A percentile compares a stretch with the other conserved stretches of the same genome.
These are phyloP conservation scores for Hanseniaspora valbyensis DNA, from an alignment of 805 yeast species.

Conservation along the genomic window DNA sequence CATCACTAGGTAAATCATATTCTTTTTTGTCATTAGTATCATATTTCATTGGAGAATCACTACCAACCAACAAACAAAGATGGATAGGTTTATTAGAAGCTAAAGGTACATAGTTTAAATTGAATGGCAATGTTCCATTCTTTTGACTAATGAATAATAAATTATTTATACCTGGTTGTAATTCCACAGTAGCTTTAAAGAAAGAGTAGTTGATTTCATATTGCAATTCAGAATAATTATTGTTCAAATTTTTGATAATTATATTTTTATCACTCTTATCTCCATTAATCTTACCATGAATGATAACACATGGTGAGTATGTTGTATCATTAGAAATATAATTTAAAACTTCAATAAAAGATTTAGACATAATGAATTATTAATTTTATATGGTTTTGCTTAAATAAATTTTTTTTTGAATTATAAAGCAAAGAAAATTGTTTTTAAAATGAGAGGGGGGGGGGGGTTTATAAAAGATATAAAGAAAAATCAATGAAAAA, in stretches of 20 bases:
- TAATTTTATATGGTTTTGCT: background rate
- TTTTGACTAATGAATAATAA: constrained; percentile 36
- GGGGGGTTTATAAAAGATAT: too few relatives aligned
- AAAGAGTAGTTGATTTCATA: constrained; percentile 58
- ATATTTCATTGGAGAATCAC: constrained; percentile 58
- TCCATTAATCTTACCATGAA: constrained; percentile 38
- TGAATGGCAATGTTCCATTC: constrained; percentile 30
- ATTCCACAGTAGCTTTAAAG: constrained; percentile 65
- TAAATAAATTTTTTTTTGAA: background rate
- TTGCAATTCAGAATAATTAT: constrained; percentile 43
- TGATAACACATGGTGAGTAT: constrained; percentile 38
- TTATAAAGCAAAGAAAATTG: too few relatives aligned
- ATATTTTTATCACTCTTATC: constrained; percentile 23
- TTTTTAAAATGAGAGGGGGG: too few relatives aligned
- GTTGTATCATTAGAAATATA: constrained; percentile 29
- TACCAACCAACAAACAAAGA: constrained; percentile 62
- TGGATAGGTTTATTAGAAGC: constrained; percentile 66
- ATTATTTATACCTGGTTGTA: constrained; percentile 57
- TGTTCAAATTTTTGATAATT: background rate
- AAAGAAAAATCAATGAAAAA: too few relatives aligned
- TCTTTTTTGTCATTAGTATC: constrained; percentile 43
- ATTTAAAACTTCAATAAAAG: constrained; percentile 25
- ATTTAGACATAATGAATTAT: background rate
- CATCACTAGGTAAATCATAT: constrained; percentile 39
- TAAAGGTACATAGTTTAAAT: constrained; percentile 44